Evolutionary conservation across 2,329 filamentous ascomycete species (phyloP).

Genomic region (Xylariaceae sp.): DNA sequence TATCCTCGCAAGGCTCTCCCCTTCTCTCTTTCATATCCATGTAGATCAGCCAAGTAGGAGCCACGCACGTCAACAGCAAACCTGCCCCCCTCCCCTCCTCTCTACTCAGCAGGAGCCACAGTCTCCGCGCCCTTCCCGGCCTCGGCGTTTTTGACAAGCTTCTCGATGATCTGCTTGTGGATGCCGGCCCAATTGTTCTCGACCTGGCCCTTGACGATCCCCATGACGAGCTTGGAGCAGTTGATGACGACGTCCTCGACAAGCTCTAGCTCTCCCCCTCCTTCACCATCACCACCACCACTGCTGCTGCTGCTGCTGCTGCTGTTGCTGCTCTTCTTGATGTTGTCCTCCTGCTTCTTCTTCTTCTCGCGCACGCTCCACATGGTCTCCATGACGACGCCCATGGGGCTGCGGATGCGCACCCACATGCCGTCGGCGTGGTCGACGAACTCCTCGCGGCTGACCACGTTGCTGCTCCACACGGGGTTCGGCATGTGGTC

Average conservation of each 20-base stretch:
- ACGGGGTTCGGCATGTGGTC: conserved; percentile 60
- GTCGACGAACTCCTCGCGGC: conserved; percentile 60
- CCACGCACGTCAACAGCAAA: too few species aligned
- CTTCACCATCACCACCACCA: too few species aligned
- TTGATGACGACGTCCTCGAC: conserved; percentile 57
- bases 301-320: conserved; percentile 25
- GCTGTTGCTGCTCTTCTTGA: too few species aligned
- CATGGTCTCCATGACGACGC: conserved; percentile 58
- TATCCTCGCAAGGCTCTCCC: too few species aligned
- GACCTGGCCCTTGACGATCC: conserved; percentile 56
- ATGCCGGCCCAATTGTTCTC: conserved; percentile 57
- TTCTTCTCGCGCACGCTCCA: conserved; percentile 49
- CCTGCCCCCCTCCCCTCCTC: too few species aligned
- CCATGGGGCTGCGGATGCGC: conserved; percentile 56
- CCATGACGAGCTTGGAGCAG: conserved; percentile 56
- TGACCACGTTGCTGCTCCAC: conserved; percentile 60
- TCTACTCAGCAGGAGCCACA: neutral
- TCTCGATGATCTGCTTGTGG: conserved; percentile 54
- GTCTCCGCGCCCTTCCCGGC: neutral
- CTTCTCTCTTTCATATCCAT: neutral
- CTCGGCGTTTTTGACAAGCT: conserved; percentile 43
- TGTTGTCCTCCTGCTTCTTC: conserved; percentile 37
- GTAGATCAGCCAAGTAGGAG: too few species aligned
- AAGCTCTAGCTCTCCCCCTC: conserved; percentile 47
- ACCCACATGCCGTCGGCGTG: conserved; percentile 57